A percentile compares a stretch with the other conserved stretches of the same genome.
Conservation (phyloP, 108 stramenopile species). For the Cylindrotheca fusiformis region DNA sequence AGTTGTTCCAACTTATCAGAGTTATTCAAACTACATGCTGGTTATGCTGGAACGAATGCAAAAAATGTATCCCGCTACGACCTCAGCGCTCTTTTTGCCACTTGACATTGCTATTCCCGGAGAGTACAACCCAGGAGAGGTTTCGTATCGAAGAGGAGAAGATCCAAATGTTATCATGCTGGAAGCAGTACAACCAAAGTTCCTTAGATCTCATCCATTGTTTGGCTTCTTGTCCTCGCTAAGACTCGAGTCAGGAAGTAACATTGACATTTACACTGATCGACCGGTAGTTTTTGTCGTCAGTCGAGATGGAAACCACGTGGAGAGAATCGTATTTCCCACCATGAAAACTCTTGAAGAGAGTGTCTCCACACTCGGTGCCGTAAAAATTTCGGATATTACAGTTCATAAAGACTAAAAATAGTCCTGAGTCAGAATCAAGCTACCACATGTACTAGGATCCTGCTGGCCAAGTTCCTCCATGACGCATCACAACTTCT, state of each 20-base stretch:
- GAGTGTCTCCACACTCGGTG: no score
- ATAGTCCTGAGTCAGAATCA: no score
- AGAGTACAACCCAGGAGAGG: neutral
- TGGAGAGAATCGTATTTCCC: conserved; percentile 6
- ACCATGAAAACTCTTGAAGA: conserved; percentile 5
- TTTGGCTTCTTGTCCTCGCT: conserved; percentile 7
- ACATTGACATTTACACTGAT: conserved; percentile 13
- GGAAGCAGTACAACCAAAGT: conserved; percentile 1
- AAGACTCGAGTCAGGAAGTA: neutral
- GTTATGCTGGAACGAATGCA: conserved; percentile 10
- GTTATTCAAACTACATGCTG: conserved; percentile 5
- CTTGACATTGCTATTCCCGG: conserved; percentile 5
- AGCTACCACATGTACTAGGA: no score
- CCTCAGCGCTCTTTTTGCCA: conserved; percentile 3
- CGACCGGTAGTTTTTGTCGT: conserved; percentile 7
- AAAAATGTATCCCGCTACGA: neutral
- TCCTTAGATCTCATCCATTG: conserved; percentile 6
- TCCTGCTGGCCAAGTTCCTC: no score
- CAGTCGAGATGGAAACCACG: neutral
- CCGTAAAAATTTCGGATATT: no score
- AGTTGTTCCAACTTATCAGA: conserved; percentile 3
- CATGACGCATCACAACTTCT: no score
- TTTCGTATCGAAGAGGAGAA: neutral
- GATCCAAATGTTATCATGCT: neutral
- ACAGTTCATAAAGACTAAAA: no score